Evolutionary conservation across 2,329 filamentous ascomycete species (phyloP).

Genomic region (Trichoderma oligosporum): DNA sequence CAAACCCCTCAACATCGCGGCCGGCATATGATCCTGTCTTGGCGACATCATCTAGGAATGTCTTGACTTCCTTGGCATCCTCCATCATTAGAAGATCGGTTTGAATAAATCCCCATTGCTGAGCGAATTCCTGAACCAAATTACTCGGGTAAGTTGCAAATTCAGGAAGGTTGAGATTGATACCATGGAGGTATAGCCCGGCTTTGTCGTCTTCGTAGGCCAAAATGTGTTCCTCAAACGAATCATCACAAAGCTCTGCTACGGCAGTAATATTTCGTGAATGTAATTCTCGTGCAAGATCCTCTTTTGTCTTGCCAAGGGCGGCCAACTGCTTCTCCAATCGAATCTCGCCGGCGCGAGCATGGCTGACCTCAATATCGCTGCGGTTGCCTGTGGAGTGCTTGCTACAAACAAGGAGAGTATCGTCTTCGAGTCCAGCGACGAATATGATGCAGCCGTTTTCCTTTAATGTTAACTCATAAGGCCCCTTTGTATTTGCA

Average conservation of each 20-base stretch:
- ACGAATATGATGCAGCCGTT: constrained; percentile 99
- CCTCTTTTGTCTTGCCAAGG: constrained; percentile 72
- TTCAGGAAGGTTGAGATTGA: constrained; percentile 91
- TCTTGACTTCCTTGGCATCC: constrained; percentile 67
- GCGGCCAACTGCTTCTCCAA: constrained; percentile 73
- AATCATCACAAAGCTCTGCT: constrained; percentile 92
- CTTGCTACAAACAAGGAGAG: constrained; percentile 95
- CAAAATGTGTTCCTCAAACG: constrained; percentile 94
- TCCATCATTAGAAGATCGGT: constrained; percentile 76
- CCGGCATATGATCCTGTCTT: constrained; percentile 88
- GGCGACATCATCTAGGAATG: constrained; percentile 77
- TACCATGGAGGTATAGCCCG: constrained; percentile 90
- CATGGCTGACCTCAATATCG: constrained; percentile 74
- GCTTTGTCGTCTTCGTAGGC: constrained; percentile 79
- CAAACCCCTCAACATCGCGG: constrained; percentile 93
- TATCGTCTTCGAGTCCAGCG: constrained; percentile 82
- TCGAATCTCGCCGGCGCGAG: constrained; percentile 75
- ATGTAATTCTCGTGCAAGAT: constrained; percentile 73
- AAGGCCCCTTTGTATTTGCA: constrained; percentile 73
- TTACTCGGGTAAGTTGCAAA: constrained; percentile 82
- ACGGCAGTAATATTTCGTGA: constrained; percentile 88
- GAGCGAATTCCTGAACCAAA: constrained; percentile 84
- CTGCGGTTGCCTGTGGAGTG: constrained; percentile 84
- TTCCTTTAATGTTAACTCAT: constrained; percentile 95
- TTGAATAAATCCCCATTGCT: constrained; percentile 90